A percentile compares a stretch with the other conserved stretches of the same genome.
These are phyloP conservation scores for Penicillium sp. DNA, from an alignment of 2,329 filamentous ascomycete genomes.

Conservation along the genomic window DNA sequence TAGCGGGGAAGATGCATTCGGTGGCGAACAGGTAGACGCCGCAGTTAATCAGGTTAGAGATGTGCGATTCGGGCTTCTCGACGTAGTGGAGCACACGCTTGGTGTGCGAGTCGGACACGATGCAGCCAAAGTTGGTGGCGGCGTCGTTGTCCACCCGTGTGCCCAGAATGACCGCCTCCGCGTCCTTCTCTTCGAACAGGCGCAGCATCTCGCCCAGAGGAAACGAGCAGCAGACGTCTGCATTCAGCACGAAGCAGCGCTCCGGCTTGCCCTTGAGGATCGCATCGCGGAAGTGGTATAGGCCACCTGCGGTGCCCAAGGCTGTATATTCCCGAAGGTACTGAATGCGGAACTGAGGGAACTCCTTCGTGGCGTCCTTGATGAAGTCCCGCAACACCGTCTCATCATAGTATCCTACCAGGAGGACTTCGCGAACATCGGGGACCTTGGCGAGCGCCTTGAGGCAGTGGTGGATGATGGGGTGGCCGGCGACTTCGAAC, in stretches of 20 bases:
- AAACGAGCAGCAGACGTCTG: constrained; percentile 98
- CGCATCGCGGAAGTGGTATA: constrained; percentile 98
- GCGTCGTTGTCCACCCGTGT: constrained; percentile 88
- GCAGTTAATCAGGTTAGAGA: constrained; percentile 98
- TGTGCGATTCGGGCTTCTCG: constrained; percentile 96
- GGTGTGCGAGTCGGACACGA: constrained; percentile 89
- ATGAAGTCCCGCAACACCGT: constrained; percentile 96
- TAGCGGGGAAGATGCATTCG: constrained; percentile 94
- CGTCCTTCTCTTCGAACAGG: constrained; percentile 90
- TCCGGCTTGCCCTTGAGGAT: constrained; percentile 95
- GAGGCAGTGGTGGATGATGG: constrained; percentile 97
- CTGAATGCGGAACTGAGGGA: constrained; percentile 84
- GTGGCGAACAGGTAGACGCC: constrained; percentile 97
- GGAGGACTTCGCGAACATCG: constrained; percentile 91
- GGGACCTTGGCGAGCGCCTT: constrained; percentile 86
- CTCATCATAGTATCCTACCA: constrained; percentile 99
- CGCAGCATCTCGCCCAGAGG: constrained; percentile 93
- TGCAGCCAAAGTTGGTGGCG: constrained; percentile 95
- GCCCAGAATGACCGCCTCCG: constrained; percentile 92
- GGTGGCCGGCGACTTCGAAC: constrained; percentile 96
- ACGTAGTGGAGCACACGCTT: constrained; percentile 98
- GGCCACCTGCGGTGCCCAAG: constrained; percentile 88
- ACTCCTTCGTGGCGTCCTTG: constrained; percentile 80
- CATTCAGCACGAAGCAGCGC: constrained; percentile 95
- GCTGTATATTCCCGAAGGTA: constrained; percentile 98